A percentile compares a stretch with the other conserved stretches of the same genome.
These are phyloP conservation scores for Alopecurus myosuroides DNA, from an alignment of 176 grass and related monocot species.

Conservation along the genomic window DNA sequence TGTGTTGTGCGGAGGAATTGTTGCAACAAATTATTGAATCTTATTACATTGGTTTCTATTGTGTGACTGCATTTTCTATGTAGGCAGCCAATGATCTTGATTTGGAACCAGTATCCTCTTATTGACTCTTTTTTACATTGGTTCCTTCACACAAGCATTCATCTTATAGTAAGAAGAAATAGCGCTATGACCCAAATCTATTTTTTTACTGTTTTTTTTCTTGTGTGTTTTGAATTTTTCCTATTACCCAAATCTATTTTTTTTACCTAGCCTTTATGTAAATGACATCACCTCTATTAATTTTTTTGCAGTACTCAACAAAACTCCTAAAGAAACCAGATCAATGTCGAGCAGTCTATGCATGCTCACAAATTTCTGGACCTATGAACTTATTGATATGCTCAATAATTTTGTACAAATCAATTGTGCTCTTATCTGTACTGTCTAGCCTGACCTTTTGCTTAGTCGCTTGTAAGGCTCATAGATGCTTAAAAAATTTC, in stretches of 20 bases:
- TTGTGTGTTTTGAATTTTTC: too few species aligned
- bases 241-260: too few species aligned
- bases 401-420: neutral
- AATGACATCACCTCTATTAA: constrained; percentile 10
- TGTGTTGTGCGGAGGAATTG: constrained; percentile 65
- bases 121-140: constrained; percentile 93
- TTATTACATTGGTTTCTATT: constrained; percentile 14
- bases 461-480: too few species aligned
- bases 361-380: constrained; percentile 98
- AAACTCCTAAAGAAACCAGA: constrained; percentile 98
- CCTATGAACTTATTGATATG: constrained; percentile 25
- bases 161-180: constrained; percentile 98
- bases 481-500: too few species aligned
- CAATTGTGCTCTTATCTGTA: too few species aligned
- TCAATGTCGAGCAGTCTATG: constrained; percentile 98
- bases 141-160: constrained; percentile 98
- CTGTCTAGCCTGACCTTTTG: too few species aligned
- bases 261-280: neutral
- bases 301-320: constrained; percentile 79
- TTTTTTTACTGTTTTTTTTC: too few species aligned
- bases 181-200: constrained; percentile 37
- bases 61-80: constrained; percentile 23
- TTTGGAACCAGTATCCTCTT: constrained; percentile 62
- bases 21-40: neutral
- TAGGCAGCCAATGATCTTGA: constrained; percentile 98